Percentiles rank a stretch among this genome's conserved stretches.
phyloP scores from a whole-genome alignment of 163 green algal species.

The Chloroidium sp. region DNA sequence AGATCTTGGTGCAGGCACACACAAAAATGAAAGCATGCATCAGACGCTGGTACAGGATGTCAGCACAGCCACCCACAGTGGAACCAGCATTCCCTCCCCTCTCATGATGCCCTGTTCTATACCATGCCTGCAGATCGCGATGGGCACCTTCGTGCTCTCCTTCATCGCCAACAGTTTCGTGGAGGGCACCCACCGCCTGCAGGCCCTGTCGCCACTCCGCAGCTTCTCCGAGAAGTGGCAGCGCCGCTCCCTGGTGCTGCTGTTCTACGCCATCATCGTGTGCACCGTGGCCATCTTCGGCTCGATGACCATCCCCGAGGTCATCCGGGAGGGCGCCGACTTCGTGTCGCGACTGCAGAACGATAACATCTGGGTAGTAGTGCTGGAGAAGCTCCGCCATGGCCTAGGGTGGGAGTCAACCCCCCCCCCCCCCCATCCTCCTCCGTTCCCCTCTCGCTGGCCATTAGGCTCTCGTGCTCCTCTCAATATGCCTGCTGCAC shows the following conservation, averaged over 20 bases:
- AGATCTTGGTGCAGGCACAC: no score
- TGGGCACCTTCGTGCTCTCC: conserved; percentile 84
- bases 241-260: conserved; percentile 29
- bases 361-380: conserved; percentile 86
- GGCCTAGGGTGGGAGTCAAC: conserved; percentile 52
- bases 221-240: not conserved
- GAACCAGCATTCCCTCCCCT: not conserved
- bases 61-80: conserved; percentile 5
- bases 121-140: conserved; percentile 61
- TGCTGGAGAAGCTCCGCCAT: conserved; percentile 82
- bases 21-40: no score
- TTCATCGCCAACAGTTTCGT: conserved; percentile 87
- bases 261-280: conserved; percentile 76
- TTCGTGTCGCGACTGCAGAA: conserved; percentile 79
- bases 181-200: conserved; percentile 3
- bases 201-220: not conserved
- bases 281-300: conserved; percentile 54
- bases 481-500: no score
- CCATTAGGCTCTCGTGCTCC: no score
- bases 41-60: not conserved
- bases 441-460: no score
- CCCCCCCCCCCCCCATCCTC: no score
- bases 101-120: not conserved
- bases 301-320: conserved; percentile 79
- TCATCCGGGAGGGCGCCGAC: conserved; percentile 76